phyloP scores from a whole-genome alignment of 306 rosid genomes.

The Rubus idaeus region DNA sequence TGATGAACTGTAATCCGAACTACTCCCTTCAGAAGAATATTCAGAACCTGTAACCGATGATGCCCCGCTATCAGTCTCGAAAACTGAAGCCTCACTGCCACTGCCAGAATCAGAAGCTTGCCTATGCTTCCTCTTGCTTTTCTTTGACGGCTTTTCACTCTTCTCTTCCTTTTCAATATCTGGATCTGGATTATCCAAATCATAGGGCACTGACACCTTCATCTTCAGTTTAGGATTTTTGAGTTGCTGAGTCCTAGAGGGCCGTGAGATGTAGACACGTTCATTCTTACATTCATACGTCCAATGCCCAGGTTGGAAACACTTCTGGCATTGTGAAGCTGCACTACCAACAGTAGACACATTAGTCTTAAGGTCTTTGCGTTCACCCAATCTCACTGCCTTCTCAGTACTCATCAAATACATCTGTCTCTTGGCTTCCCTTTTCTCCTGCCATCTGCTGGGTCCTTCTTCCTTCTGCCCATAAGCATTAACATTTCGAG shows the following conservation, averaged over 20 bases:
- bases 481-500: slow-evolving; percentile 94
- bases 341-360: slow-evolving; percentile 49
- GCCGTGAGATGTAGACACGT: slow-evolving; percentile 86
- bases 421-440: slow-evolving; percentile 99
- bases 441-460: slow-evolving; percentile 99
- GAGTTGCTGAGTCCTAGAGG: slow-evolving; percentile 90
- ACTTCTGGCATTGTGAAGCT: slow-evolving; percentile 86
- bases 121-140: slow-evolving; percentile 75
- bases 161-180: slow-evolving; percentile 47
- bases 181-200: slow-evolving; percentile 55
- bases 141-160: slow-evolving; percentile 42
- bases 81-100: slow-evolving; percentile 92
- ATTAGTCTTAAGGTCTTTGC: slow-evolving; percentile 67
- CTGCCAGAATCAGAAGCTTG: slow-evolving; percentile 59
- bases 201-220: slow-evolving; percentile 46
- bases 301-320: slow-evolving; percentile 90
- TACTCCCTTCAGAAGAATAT: slow-evolving; percentile 67
- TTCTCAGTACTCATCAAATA: slow-evolving; percentile 98
- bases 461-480: slow-evolving; percentile 99
- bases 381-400: slow-evolving; percentile 90
- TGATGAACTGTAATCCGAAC: slow-evolving; percentile 66
- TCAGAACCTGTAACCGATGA: slow-evolving; percentile 79
- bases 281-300: slow-evolving; percentile 96
- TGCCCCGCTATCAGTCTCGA: slow-evolving; percentile 82
- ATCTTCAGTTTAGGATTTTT: slow-evolving; percentile 86